A percentile compares a stretch with the other conserved stretches of the same genome.
phyloP scores from a whole-genome alignment of 75 land plant genomes.

The Cunninghamia lanceolata region DNA sequence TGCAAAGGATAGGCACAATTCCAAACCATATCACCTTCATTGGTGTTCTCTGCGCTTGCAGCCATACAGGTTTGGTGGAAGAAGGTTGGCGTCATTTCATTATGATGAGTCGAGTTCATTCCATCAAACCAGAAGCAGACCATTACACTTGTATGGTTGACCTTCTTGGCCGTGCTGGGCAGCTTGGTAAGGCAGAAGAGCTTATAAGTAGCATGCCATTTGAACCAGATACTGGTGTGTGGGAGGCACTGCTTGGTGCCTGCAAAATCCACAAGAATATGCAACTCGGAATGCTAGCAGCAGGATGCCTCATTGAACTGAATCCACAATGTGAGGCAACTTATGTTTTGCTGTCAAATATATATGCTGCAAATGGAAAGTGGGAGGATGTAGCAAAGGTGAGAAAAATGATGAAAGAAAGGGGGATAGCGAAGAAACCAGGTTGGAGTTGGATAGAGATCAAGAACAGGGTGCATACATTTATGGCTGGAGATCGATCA shows the following conservation, averaged over 20 bases:
- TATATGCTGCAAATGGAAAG: slow-evolving; percentile 39
- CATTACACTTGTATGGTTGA: slow-evolving; percentile 65
- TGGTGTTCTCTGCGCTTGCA: slow-evolving; percentile 51
- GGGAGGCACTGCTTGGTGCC: slow-evolving; percentile 58
- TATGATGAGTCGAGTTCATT: slow-evolving; percentile 37
- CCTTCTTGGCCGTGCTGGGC: slow-evolving; percentile 65
- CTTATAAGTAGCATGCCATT: slow-evolving; percentile 54
- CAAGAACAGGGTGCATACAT: slow-evolving; percentile 27
- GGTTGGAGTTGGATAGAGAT: slow-evolving; percentile 61
- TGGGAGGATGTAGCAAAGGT: slow-evolving; percentile 42
- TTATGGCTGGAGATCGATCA: slow-evolving; percentile 45
- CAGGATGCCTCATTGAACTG: slow-evolving; percentile 33
- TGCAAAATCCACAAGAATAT: slow-evolving; percentile 44
- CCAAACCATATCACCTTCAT: slow-evolving; percentile 57
- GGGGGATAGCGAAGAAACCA: slow-evolving; percentile 33
- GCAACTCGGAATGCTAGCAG: slow-evolving; percentile 49
- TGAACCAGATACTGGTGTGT: slow-evolving; percentile 47
- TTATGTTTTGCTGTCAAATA: slow-evolving; percentile 46
- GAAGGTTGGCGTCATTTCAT: slow-evolving; percentile 34
- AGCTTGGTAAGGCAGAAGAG: slow-evolving; percentile 37
- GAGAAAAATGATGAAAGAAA: slow-evolving; percentile 43
- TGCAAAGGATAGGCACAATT: slow-evolving; percentile 25
- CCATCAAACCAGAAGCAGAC: slow-evolving; percentile 41
- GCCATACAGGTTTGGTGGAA: slow-evolving; percentile 54
- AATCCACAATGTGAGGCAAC: slow-evolving; percentile 49